phyloP scores from a whole-genome alignment of 805 yeast genomes.

The Blastobotrys muscicola region DNA sequence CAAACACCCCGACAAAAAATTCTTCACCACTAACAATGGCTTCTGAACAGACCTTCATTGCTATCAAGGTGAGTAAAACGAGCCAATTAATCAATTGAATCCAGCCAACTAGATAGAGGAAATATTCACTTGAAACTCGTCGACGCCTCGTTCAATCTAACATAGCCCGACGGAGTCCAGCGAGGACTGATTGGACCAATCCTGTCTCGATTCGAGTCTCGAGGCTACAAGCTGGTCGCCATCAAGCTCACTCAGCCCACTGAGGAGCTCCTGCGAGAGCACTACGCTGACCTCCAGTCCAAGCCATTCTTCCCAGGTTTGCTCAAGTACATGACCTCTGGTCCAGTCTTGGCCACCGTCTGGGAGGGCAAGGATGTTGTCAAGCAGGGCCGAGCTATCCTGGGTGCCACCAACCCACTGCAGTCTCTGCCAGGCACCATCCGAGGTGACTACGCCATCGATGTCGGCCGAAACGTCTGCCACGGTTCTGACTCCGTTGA shows the following conservation, averaged over 20 bases:
- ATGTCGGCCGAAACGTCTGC: conserved; percentile 97
- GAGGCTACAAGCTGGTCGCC: conserved; percentile 96
- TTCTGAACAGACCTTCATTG: conserved; percentile 30
- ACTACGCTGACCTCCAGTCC: conserved; percentile 88
- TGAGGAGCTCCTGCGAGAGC: conserved; percentile 80
- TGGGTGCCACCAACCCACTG: conserved; percentile 99
- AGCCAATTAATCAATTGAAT: background rate
- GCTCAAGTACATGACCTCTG: conserved; percentile 92
- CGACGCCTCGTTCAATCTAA: background rate
- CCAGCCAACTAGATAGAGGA: no score
- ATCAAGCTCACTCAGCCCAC: conserved; percentile 85
- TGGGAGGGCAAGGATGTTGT: conserved; percentile 99
- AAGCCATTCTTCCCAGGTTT: conserved; percentile 98
- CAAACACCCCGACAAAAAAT: no score
- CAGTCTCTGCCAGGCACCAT: conserved; percentile 98
- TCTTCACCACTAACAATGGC: conserved; percentile 12
- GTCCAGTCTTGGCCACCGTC: conserved; percentile 97
- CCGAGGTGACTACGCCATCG: conserved; percentile 98
- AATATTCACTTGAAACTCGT: no score
- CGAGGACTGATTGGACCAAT: conserved; percentile 91
- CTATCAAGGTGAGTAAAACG: conserved; percentile 28
- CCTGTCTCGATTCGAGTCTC: conserved; percentile 87
- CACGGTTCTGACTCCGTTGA: conserved; percentile 99
- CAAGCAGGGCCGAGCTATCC: conserved; percentile 93
- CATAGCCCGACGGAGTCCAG: conserved; percentile 97